These are phyloP conservation scores for Colletotrichum paranaense DNA, from an alignment of 2,329 filamentous ascomycete genomes.

Conservation along the genomic window DNA sequence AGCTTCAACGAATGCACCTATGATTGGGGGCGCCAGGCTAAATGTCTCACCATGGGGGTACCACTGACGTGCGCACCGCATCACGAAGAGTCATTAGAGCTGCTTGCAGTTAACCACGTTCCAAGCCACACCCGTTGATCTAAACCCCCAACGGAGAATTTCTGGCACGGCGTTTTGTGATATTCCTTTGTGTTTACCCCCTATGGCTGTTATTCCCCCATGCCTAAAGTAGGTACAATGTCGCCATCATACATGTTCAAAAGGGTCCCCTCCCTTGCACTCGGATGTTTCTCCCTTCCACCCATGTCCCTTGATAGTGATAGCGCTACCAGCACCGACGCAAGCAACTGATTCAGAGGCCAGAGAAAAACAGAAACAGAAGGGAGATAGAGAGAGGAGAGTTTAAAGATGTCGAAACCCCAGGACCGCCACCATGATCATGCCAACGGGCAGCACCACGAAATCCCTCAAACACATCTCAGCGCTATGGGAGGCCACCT, in stretches of 20 bases:
- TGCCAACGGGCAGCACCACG: background rate
- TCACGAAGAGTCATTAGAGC: background rate
- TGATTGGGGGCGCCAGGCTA: background rate
- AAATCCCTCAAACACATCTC: background rate
- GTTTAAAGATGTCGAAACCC: background rate
- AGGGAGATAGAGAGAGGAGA: background rate
- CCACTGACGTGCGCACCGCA: slow-evolving; percentile 1
- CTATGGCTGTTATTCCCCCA: background rate
- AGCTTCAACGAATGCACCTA: background rate
- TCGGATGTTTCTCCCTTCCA: background rate
- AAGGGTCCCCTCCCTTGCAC: background rate
- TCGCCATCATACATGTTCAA: background rate
- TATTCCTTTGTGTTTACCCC: background rate
- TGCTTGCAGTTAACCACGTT: background rate
- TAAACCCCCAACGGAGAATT: background rate
- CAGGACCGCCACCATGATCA: background rate
- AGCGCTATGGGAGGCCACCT: slow-evolving; percentile 36
- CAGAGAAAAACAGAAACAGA: background rate
- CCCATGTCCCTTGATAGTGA: background rate
- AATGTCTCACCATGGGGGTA: background rate
- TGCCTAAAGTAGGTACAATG: background rate
- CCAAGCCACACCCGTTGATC: background rate
- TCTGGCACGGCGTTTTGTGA: background rate
- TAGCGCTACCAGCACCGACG: background rate
- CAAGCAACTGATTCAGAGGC: background rate